Evolutionary conservation across 768 basidiomycete genomes (phyloP), one percentile per base, ranked within the genome.

Genomic region (Steccherinum ochraceum): DNA sequence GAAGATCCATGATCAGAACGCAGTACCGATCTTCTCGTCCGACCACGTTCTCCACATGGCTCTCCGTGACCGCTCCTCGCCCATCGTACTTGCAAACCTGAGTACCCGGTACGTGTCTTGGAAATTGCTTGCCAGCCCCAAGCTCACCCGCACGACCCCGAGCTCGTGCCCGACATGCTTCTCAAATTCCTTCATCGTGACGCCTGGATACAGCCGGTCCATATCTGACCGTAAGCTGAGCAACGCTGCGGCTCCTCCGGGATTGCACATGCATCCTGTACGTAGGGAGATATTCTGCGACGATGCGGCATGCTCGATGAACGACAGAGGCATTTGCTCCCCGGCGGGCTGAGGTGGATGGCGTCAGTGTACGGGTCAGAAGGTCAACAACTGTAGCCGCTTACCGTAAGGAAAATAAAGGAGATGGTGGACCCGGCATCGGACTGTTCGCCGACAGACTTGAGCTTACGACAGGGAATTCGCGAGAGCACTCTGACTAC

Each of bases 251-350:
- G 88, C 86, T 16, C 82, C 89, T 10, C 90, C 90, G 13, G 89
- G 87, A 56, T 92, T 93, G 62, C 90, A 93, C 80, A 91, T 84
- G 64, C 89, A 93, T 0, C 89, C 89, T 2, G 89, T 88, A 40
- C 89, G 82, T 25, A 92, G 67, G 16, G 88, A 89, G 51, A 92
- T 83, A 46, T 74, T 78, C 55, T 77, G 73, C 48, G 66, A 71
- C 16, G 81, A 74, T 12, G 88, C 86, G 0, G 83, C 74, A 57
- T 83, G 72, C 60, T 87, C 86, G 58, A 90, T 74, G 65, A 89
- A 89, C 2, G 81, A 80, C 54, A 84, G 83, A 0, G 87, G 79
- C 3, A 88, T 68, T 71, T 83, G 78, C 40, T 80, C 76, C 13
- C 85, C 86, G 7, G 70, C 67, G 21, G 86, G 79, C 86, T 89